Conservation (phyloP, 73 alveolate genomes). For the Symbiodinium natans region DNA sequence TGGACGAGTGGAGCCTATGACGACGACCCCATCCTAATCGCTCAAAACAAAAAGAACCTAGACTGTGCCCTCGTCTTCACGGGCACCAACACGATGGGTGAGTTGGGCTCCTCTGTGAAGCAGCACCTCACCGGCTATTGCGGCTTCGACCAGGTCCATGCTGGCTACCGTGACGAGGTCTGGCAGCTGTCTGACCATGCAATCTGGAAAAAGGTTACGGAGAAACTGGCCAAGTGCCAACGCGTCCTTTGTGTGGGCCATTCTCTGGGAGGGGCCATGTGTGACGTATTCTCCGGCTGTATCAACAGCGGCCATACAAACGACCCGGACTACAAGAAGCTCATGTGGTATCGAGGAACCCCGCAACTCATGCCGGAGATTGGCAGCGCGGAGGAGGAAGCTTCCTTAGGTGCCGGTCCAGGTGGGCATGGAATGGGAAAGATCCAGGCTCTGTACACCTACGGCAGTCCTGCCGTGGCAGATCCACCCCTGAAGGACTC, state of each 20-base stretch:
- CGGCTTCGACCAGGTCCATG: slow-evolving; percentile 67
- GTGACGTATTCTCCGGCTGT: slow-evolving; percentile 84
- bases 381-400: slow-evolving; percentile 23
- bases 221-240: slow-evolving; percentile 49
- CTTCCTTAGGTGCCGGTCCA: background rate
- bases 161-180: slow-evolving; percentile 72
- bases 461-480: slow-evolving; percentile 44
- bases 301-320: slow-evolving; percentile 58
- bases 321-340: slow-evolving; percentile 70
- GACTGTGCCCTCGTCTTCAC: slow-evolving; percentile 83
- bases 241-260: slow-evolving; percentile 65
- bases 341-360: slow-evolving; percentile 54
- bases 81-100: slow-evolving; percentile 74
- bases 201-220: slow-evolving; percentile 43
- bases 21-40: slow-evolving; percentile 62
- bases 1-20: slow-evolving; percentile 72
- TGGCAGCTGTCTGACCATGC: slow-evolving; percentile 79
- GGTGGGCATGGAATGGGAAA: background rate
- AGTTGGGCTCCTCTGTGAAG: slow-evolving; percentile 72
- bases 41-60: slow-evolving; percentile 34
- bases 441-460: slow-evolving; percentile 22
- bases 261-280: slow-evolving; percentile 81
- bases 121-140: background rate
- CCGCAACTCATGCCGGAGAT: slow-evolving; percentile 83
- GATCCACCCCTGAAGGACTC: slow-evolving; percentile 83